Conservation (phyloP, 306 rosid species). For the Urtica urens region DNA sequence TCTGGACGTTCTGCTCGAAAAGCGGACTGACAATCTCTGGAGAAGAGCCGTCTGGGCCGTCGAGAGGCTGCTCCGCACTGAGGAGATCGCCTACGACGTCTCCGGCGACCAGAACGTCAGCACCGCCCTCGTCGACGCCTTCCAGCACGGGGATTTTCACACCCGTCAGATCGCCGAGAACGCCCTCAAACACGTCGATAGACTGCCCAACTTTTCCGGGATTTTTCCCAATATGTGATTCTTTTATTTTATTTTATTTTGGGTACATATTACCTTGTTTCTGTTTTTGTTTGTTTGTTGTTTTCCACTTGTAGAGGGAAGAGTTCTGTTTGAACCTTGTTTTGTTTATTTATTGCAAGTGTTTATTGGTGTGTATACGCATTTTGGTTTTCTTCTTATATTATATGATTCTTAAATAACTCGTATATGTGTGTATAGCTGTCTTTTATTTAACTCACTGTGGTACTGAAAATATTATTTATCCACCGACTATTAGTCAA, state of each 20-base stretch:
- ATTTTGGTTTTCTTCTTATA: no score
- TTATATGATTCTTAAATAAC: no score
- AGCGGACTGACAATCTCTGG: slow-evolving; percentile 64
- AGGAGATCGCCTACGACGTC: slow-evolving; percentile 64
- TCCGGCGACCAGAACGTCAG: slow-evolving; percentile 78
- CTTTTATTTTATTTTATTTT: no score
- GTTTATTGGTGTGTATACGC: no score
- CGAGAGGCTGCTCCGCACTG: slow-evolving; percentile 78
- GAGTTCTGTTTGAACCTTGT: slow-evolving; percentile 9
- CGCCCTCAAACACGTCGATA: slow-evolving; percentile 89
- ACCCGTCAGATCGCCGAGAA: slow-evolving; percentile 92
- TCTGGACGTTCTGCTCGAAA: slow-evolving; percentile 71
- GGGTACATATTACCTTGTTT: no score
- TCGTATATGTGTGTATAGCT: no score
- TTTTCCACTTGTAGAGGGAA: slow-evolving; percentile 31
- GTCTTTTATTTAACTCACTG: no score
- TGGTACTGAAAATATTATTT: no score
- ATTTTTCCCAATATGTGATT: slow-evolving; percentile 56
- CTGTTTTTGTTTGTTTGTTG: slow-evolving; percentile 32
- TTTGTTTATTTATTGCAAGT: no score
- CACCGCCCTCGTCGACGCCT: slow-evolving; percentile 95
- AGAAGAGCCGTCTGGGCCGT: slow-evolving; percentile 91
- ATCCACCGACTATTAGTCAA: no score
- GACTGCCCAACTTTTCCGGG: slow-evolving; percentile 96
- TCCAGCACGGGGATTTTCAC: slow-evolving; percentile 86